These are phyloP conservation scores for Theileria sp. DNA, from an alignment of 169 alveolate genomes.

Conservation along the genomic window DNA sequence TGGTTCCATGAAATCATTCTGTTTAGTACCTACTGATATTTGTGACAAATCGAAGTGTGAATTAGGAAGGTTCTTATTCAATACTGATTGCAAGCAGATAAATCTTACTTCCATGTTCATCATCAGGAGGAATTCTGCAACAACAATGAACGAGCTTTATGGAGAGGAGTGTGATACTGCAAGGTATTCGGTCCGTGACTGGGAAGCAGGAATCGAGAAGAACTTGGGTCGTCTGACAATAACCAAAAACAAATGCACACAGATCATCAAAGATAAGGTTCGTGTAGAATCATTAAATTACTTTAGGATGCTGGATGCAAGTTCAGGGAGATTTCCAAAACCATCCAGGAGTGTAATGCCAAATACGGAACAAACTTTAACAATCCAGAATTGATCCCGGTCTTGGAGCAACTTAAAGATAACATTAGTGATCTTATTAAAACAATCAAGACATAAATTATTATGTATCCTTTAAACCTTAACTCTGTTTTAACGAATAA, in stretches of 20 bases:
- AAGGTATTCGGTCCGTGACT: slow-evolving; percentile 39
- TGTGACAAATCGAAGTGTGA: slow-evolving; percentile 77
- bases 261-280: slow-evolving; percentile 8
- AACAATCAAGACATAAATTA: slow-evolving; percentile 2
- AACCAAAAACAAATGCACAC: background rate
- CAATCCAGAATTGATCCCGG: slow-evolving; percentile 27
- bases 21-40: slow-evolving; percentile 64
- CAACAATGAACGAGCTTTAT: slow-evolving; percentile 70
- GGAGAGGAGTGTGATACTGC: slow-evolving; percentile 24
- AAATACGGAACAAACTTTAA: slow-evolving; percentile 25
- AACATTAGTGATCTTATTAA: slow-evolving; percentile 6
- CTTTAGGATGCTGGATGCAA: slow-evolving; percentile 30
- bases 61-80: slow-evolving; percentile 71
- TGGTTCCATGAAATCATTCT: slow-evolving; percentile 73
- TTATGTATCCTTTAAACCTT: background rate
- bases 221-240: background rate
- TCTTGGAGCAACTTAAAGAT: slow-evolving; percentile 8
- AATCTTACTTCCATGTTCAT: slow-evolving; percentile 72
- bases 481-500: background rate
- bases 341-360: slow-evolving; percentile 10
- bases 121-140: slow-evolving; percentile 64
- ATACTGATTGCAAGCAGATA: slow-evolving; percentile 63
- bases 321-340: slow-evolving; percentile 29
- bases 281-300: background rate
- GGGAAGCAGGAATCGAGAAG: slow-evolving; percentile 21